phyloP scores from a whole-genome alignment of 1,139 yeast genomes.

The Lizanozyma gosingica region DNA sequence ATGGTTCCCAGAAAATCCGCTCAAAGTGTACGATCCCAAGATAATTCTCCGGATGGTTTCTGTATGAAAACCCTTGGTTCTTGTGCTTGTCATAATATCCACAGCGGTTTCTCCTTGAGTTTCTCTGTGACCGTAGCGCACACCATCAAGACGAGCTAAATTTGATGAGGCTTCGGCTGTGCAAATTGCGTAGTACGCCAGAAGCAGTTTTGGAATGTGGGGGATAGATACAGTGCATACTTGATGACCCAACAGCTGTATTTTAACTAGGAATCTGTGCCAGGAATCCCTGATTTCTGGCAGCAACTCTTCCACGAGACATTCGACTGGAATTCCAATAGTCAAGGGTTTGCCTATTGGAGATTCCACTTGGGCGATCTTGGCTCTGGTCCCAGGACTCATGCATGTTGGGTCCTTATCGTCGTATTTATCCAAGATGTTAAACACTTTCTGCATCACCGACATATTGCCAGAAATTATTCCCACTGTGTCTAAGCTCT shows the following conservation, averaged over 20 bases:
- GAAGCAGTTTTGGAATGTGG: constrained; percentile 55
- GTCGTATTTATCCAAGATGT: constrained; percentile 53
- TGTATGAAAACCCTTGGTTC: constrained; percentile 60
- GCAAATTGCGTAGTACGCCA: constrained; percentile 78
- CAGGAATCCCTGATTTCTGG: constrained; percentile 38
- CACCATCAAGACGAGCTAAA: constrained; percentile 81
- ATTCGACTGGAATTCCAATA: constrained; percentile 70
- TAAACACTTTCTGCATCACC: constrained; percentile 40
- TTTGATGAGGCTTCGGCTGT: constrained; percentile 95
- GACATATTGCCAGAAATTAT: constrained; percentile 47
- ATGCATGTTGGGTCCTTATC: constrained; percentile 75
- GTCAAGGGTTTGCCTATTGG: constrained; percentile 15
- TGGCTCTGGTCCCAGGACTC: constrained; percentile 23
- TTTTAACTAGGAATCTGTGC: constrained; percentile 29
- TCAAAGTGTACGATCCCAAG: constrained; percentile 78
- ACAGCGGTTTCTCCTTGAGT: constrained; percentile 27
- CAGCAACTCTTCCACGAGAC: constrained; percentile 48
- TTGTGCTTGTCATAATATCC: constrained; percentile 36
- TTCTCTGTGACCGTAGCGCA: constrained; percentile 56
- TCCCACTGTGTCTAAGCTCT: constrained; percentile 92
- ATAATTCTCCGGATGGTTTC: constrained; percentile 81
- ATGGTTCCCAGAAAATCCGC: constrained; percentile 66
- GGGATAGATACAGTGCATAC: constrained; percentile 64
- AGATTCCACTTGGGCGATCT: constrained; percentile 8
- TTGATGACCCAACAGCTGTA: constrained; percentile 45